Evolutionary conservation across 768 basidiomycete genomes (phyloP), one percentile per base, ranked within the genome.

Genomic region (Pleurotus giganteus): DNA sequence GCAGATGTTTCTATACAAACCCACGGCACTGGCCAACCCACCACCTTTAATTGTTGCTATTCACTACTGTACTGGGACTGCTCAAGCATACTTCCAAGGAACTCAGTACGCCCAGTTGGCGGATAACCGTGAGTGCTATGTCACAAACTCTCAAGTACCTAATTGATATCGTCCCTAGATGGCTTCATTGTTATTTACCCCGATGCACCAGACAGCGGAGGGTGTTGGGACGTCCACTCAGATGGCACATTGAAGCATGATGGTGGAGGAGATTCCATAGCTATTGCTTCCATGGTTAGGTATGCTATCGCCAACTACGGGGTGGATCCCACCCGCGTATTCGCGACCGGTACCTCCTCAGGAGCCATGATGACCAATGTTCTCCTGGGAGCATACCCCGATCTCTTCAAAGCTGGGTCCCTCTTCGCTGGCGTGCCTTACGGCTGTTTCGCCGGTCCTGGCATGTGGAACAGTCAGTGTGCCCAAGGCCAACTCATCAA

Each of bases 291-390:
- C 23, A 72, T 74, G 63, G 72, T 77, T 32, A 68, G 72, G 36
- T 82, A 74, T 59, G 77, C 81, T 13, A 76, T 83, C 47, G 47
- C 67, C 23, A 80, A 71, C 67, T 80, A 70, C 55, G 71, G 71
- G 26, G 80, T 79, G 31, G 75, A 81, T 57, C 27, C 77, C 2
- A 60, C 55, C n/a, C 71, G 73, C 37, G 80, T 83, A 54, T 83
- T 75, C 63, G 75, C 73, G 26, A 78, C 78, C 28, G 82, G 81
- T 12, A 73, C 73, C 2, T 77, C 76, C 2, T 82, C 80, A 1
- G 82, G 81, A 37, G 76, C 74, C 0, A 84, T 83, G 82, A 83
- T 83, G 81, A 82, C 81, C 54, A 79, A 77, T 59, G 81, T 82
- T 23, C 68, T 83, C 37, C 66, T 69, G 44, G 81, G 79, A 27